phyloP scores from a whole-genome alignment of 805 yeast genomes.

The Scheffersomyces amazonensis region DNA sequence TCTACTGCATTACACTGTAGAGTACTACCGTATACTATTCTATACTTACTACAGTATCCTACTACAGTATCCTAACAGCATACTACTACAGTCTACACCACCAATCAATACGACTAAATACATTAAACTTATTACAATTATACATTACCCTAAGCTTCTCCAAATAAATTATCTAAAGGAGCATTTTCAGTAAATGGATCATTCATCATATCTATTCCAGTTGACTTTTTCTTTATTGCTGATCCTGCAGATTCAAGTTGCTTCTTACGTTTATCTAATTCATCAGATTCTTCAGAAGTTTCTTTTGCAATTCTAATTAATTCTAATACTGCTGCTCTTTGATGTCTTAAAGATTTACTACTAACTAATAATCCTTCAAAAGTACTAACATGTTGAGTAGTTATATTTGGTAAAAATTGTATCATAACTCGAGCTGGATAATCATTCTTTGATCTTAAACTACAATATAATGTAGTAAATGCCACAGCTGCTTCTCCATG shows the following conservation, averaged over 20 bases:
- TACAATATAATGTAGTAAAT: slow-evolving; percentile 73
- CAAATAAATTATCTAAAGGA: slow-evolving; percentile 60
- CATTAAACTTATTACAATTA: too few species aligned
- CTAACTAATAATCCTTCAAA: slow-evolving; percentile 63
- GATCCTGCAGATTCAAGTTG: slow-evolving; percentile 48
- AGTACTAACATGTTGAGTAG: slow-evolving; percentile 54
- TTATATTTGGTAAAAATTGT: slow-evolving; percentile 51
- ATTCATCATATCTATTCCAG: slow-evolving; percentile 53
- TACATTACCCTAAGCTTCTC: slow-evolving; percentile 32
- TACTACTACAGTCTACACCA: too few species aligned
- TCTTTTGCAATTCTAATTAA: slow-evolving; percentile 65
- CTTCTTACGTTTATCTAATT: slow-evolving; percentile 48
- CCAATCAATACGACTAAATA: too few species aligned
- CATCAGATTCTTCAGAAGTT: slow-evolving; percentile 34
- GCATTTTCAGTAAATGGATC: slow-evolving; percentile 72
- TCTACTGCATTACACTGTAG: too few species aligned
- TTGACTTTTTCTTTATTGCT: slow-evolving; percentile 45
- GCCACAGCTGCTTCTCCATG: slow-evolving; percentile 92
- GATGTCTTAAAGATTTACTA: slow-evolving; percentile 72
- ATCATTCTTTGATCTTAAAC: slow-evolving; percentile 64
- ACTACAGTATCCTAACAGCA: too few species aligned
- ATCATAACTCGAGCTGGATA: slow-evolving; percentile 64
- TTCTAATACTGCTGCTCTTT: slow-evolving; percentile 74
- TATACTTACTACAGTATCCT: too few species aligned
- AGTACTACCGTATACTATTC: too few species aligned